A percentile compares a stretch with the other conserved stretches of the same genome.
Conservation (phyloP, 805 yeast genomes). For the Citeromyces nyonsensis region DNA sequence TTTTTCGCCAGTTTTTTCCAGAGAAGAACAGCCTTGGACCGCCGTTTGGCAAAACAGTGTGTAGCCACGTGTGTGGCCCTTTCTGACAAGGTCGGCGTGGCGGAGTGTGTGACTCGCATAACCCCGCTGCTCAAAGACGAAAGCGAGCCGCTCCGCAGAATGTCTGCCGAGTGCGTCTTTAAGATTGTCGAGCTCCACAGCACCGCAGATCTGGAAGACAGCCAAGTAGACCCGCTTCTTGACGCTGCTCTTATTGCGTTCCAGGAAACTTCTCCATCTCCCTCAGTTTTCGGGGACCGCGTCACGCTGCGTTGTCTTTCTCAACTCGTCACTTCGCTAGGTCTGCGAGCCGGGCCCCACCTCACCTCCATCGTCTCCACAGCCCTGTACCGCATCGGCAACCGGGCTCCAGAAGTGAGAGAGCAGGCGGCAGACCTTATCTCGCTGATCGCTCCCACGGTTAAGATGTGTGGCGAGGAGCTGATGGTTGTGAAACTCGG, state of each 20-base stretch:
- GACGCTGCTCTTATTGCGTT: conserved; percentile 74
- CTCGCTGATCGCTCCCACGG: conserved; percentile 45
- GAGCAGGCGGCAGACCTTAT: conserved; percentile 78
- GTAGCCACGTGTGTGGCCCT: conserved; percentile 58
- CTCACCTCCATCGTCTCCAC: conserved; percentile 59
- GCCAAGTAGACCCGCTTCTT: conserved; percentile 45
- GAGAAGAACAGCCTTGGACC: conserved; percentile 63
- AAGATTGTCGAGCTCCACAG: conserved; percentile 35
- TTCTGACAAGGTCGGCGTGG: conserved; percentile 52
- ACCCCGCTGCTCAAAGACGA: conserved; percentile 59
- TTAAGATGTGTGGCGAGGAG: conserved; percentile 49
- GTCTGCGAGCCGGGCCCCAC: conserved; percentile 52
- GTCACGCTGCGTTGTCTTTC: conserved; percentile 50
- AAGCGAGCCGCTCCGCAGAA: conserved; percentile 61
- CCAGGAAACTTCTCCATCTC: conserved; percentile 47
- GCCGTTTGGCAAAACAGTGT: conserved; percentile 39
- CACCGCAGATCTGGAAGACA: conserved; percentile 42
- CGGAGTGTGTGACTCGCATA: conserved; percentile 40
- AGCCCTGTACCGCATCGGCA: conserved; percentile 55
- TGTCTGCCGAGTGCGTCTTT: conserved; percentile 63
- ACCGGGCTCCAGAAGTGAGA: conserved; percentile 56
- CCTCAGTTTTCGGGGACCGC: conserved; percentile 20
- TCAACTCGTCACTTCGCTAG: conserved; percentile 44
- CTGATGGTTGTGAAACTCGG: conserved; percentile 53
- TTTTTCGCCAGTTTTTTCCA: conserved; percentile 72